A percentile compares a stretch with the other conserved stretches of the same genome.
phyloP scores from a whole-genome alignment of 2,329 filamentous ascomycete genomes.

The Pezicula neosporulosa region DNA sequence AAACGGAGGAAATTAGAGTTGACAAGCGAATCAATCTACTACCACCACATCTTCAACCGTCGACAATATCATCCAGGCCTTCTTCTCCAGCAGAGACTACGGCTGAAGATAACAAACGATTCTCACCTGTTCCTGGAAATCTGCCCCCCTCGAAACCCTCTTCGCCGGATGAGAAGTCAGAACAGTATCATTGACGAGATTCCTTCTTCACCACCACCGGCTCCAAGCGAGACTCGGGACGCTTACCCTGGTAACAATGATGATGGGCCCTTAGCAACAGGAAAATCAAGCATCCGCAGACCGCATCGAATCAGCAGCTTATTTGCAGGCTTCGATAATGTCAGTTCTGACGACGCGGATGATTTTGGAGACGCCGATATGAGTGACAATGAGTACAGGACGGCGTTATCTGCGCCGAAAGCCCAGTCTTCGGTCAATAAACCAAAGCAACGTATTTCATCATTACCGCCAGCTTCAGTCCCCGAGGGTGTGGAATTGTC shows the following conservation, averaged over 20 bases:
- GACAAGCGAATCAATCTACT: constrained; percentile 74
- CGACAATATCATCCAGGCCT: constrained; percentile 63
- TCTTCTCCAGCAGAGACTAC: constrained; percentile 43
- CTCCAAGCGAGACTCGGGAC: constrained; percentile 48
- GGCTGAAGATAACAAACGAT: constrained; percentile 32
- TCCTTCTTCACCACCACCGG: constrained; percentile 44
- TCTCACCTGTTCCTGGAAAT: constrained; percentile 49
- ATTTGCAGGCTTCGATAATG: constrained; percentile 80
- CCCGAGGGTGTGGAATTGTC: constrained; percentile 21
- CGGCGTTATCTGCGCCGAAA: constrained; percentile 60
- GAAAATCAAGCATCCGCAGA: constrained; percentile 55
- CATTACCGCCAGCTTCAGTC: constrained; percentile 21
- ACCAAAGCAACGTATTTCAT: constrained; percentile 11
- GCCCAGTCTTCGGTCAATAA: constrained; percentile 30
- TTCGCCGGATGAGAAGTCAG: constrained; percentile 45
- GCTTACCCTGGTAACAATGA: constrained; percentile 78
- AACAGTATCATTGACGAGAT: constrained; percentile 41
- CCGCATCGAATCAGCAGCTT: constrained; percentile 76
- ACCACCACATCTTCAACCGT: constrained; percentile 75
- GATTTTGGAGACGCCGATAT: constrained; percentile 58
- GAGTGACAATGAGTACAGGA: constrained; percentile 66
- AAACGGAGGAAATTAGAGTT: constrained; percentile 88
- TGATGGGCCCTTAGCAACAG: constrained; percentile 63
- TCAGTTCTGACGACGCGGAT: constrained; percentile 63
- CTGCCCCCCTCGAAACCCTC: constrained; percentile 58